Base-by-base conservation (phyloP, 2,329 filamentous ascomycete genomes). In the Fusarium cyanostomum region DNA sequence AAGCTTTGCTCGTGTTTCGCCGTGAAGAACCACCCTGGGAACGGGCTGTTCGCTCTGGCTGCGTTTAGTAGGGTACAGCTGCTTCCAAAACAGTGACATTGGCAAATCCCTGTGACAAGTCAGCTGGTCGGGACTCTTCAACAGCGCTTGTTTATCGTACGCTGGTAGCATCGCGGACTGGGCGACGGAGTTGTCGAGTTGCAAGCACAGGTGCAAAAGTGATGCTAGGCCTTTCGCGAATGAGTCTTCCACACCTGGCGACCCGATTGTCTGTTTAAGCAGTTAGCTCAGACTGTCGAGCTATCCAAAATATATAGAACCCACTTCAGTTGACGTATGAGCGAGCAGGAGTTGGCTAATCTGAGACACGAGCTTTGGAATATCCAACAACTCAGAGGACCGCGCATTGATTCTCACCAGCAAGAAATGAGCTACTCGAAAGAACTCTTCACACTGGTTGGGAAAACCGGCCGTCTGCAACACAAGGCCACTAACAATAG, bases 21-120 rank as follows among this genome's bases (percentile, higher is more conserved):
- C 74, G 57, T 86, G 81, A 44, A 92, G 78, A 6, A 86, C 69
- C 24, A 80, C 77, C 8, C 39, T 75, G 16, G 72, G 80, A 56
- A 75, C 78, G 43, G 58, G 74, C 26, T 68, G 72, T 56, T 51
- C 69, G 60, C 27, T 59, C 12, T 64, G 64, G 24, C 62, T 72
- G 64, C 75, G 73, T n/a, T 77, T 72, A 1, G 82, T 79, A 0
- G 90, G 89, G 65, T 92, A 92, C 1, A 93, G 78, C 67, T 90
- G 88, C 52, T 79, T 84, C 71, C 82, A 84, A 66, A 92, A 86
- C 1, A 93, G 72, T 4, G 77, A 71, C 73, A 73, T 38, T 24
- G 72, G 72, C 38, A 76, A 56, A 18, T 74, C 52, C 9, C 73
- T 76, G 30, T 6, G 9, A 21, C 34, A 16, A 39, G 44, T 67